Evolutionary conservation across 495 filamentous ascomycete genomes (phyloP), one percentile per base, ranked within the genome.

Genomic region (Terfezia claveryi): DNA sequence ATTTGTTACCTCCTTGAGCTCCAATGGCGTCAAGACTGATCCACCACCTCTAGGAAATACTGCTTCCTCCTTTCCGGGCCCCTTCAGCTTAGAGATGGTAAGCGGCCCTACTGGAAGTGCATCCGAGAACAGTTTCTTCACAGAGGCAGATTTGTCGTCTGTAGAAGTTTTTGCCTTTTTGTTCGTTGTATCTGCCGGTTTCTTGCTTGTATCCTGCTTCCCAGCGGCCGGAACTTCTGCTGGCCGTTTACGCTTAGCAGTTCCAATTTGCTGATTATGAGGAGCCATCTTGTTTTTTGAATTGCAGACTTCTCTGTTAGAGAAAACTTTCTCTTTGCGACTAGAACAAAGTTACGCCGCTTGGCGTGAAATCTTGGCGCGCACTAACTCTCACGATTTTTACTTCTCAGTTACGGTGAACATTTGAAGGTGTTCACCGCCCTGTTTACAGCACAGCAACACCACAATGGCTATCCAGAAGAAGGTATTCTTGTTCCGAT

Each of bases 1-100:
- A 57, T 91, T 84, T 62, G 91, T 83, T 61, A 98, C 94, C 68
- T 96, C 85, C 70, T 94, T 94, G 60, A 91, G 80, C 66, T 98
- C 91, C 53, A 98, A 73, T 23, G 91, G 87, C 8, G 91, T 94
- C 68, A 98, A 71, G 50, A 92, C 74, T 65, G 85, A 91, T 12
- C 76, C 91, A 55, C 91, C 92, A 54, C 91, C 91, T 72, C 91
- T 78, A 64, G 92, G 91, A 65, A 98, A 98, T 32, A 87, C 69
- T 4, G 78, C 76, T 61, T 94, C 91, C 52, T 95, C 89, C 57
- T 85, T 80, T 61, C 78, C 80, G 37, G 50, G 38, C 8, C 38
- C 38, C 32, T 59, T 58, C 12, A 66, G 55, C 8, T 63, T 56
- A 37, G 63, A 65, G 52, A 80, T 5, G 50, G 50, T 6, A 12